Percentiles rank a stretch among this genome's conserved stretches.
Conservation (phyloP, 345 rosid species). For the Sisymbrium altissimum region DNA sequence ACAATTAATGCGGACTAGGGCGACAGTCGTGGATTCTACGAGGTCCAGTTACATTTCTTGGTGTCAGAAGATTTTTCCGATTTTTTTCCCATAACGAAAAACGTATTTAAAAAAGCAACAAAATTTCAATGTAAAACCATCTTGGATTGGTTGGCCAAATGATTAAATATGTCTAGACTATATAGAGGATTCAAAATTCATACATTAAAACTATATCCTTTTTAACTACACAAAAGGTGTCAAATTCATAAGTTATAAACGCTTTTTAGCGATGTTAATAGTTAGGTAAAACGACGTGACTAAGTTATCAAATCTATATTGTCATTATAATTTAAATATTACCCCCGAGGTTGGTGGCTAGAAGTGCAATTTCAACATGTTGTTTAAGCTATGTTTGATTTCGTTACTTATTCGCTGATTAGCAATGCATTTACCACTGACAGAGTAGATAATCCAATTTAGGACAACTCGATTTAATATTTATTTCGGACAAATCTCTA, state of each 20-base stretch:
- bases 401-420: background rate
- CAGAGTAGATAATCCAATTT: background rate
- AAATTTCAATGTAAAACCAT: background rate
- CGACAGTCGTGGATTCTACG: slow-evolving; percentile 36
- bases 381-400: background rate
- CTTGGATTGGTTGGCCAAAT: background rate
- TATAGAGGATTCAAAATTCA: background rate
- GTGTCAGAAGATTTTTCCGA: slow-evolving; percentile 8
- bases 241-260: background rate
- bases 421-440: background rate
- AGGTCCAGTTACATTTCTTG: slow-evolving; percentile 36
- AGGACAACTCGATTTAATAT: background rate
- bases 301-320: background rate
- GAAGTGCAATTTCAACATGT: background rate
- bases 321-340: background rate
- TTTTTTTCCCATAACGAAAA: background rate
- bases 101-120: background rate
- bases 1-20: slow-evolving; percentile 23
- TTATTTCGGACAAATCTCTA: background rate
- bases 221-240: background rate
- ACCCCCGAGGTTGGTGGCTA: no score
- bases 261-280: background rate
- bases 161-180: background rate
- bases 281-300: background rate
- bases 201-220: background rate